phyloP scores from a whole-genome alignment of 352 stramenopile species.

The Pythium scleroteichum region DNA sequence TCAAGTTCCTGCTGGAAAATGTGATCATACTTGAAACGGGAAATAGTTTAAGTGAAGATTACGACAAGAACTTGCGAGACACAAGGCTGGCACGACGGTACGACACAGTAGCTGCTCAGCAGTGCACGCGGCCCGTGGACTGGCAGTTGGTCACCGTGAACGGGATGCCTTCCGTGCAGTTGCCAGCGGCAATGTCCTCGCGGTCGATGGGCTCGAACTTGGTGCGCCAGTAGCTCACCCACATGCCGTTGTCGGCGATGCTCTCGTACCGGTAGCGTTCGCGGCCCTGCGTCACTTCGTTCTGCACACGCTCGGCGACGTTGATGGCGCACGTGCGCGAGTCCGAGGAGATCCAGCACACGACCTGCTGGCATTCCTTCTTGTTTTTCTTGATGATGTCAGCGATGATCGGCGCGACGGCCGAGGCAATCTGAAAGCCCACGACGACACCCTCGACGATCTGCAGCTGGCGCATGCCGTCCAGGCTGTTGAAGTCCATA shows the following conservation, averaged over 20 bases:
- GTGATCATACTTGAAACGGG: no score
- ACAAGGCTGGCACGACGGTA: no score
- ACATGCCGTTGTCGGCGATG: conserved; percentile 10
- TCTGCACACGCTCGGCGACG: conserved; percentile 10
- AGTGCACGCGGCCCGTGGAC: conserved; percentile 10
- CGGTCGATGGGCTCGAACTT: conserved; percentile 17
- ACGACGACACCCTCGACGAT: conserved; percentile 1
- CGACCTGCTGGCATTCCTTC: conserved; percentile 16
- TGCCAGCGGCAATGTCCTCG: conserved; percentile 1
- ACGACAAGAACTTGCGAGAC: no score
- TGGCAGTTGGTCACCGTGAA: conserved; percentile 11
- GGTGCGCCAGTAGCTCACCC: conserved; percentile 20
- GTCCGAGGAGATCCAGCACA: conserved; percentile 11
- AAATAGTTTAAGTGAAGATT: no score
- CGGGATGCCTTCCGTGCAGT: conserved; percentile 11
- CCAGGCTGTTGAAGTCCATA: neutral
- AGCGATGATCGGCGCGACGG: neutral
- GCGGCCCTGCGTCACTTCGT: conserved; percentile 6
- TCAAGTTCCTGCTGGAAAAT: no score
- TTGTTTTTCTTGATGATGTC: neutral
- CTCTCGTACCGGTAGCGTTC: conserved; percentile 10
- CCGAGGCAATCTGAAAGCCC: conserved; percentile 3
- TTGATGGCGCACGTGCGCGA: conserved; percentile 2
- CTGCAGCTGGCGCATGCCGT: neutral
- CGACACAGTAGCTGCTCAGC: neutral